A percentile compares a stretch with the other conserved stretches of the same genome.
Conservation (phyloP, 495 filamentous ascomycete species). For the Lasiosphaeria miniovina region DNA sequence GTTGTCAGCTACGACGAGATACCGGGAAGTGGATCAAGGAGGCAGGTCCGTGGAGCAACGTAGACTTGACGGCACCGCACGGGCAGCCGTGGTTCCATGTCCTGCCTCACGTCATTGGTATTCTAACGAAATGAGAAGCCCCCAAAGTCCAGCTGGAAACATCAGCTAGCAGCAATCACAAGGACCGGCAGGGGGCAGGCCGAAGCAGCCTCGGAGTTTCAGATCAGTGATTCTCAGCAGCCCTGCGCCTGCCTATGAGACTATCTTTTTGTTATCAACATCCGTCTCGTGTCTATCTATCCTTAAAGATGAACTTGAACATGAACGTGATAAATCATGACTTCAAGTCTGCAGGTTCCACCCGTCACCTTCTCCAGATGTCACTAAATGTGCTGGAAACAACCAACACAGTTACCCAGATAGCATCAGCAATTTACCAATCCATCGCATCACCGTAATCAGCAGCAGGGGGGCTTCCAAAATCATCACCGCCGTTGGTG, state of each 20-base stretch:
- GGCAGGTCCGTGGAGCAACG: slow-evolving; percentile 55
- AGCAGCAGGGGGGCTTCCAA: slow-evolving; percentile 4
- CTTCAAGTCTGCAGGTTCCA: not conserved
- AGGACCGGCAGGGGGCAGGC: not conserved
- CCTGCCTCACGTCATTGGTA: slow-evolving; percentile 52
- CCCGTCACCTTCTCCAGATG: not conserved
- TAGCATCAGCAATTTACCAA: slow-evolving; percentile 16
- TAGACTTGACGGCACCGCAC: slow-evolving; percentile 49
- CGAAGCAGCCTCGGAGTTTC: not conserved
- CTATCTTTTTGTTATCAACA: not conserved
- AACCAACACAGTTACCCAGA: not conserved
- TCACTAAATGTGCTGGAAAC: not conserved
- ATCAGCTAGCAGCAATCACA: not conserved
- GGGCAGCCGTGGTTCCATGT: slow-evolving; percentile 44
- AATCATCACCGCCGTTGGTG: not conserved
- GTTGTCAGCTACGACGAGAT: slow-evolving; percentile 57
- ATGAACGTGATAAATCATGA: not conserved
- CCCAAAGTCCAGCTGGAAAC: not conserved
- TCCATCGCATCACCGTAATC: slow-evolving; percentile 1
- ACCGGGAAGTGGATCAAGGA: slow-evolving; percentile 49
- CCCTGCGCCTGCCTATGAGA: not conserved
- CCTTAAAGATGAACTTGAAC: not conserved
- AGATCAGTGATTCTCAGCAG: not conserved
- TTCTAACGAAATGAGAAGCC: slow-evolving; percentile 15
- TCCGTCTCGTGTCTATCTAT: not conserved